Evolutionary conservation across 1,139 yeast genomes (phyloP), one percentile per base, ranked within the genome.

Genomic region (Yamadazyma aaseri): DNA sequence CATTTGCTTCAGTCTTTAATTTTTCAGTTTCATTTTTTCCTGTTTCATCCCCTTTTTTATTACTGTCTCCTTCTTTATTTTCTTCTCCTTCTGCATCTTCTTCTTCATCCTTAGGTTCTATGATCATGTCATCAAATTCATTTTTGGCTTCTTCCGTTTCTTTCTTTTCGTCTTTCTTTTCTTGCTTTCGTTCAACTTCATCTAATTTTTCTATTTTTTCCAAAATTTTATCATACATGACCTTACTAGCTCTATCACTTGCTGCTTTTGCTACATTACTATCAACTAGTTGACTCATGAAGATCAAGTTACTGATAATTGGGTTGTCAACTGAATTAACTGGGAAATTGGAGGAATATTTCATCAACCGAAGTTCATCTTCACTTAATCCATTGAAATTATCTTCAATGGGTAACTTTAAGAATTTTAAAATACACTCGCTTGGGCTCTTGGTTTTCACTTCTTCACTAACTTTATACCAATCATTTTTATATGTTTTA

Each of bases 321-420:
- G 99, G 98, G 56, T 92, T 92, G 49, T 92, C 97, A 17, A 82
- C 78, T 28, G 87, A 76, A 33, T 87, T 79, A 30, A 86, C 81
- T 6, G 97, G 96, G 38, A 90, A 71, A 53, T 83, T 83, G 3
- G 94, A 81, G 3, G 92, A 83, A 58, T 76, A 89, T 53, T 82
- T 85, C 46, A 90, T 69, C n/a, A 95, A 83, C 22, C 55, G 46
- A 23, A 70, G 64, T 36, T 60, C 64, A n/a, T 69, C 70, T 31
- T 81, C 60, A 33, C 53, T 54, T 47, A 75, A 81, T 36, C 81
- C 61, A 41, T 55, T 59, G 51, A 75, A 85, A 38, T 72, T 65
- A 53, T 87, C 96, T 53, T 87, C 96, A 42, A 85, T 81, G 17
- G 96, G 95, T 39, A 87, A 60, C 49, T 83, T 83, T 39, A 89